Percentiles rank a stretch among this genome's conserved stretches.
phyloP scores from a whole-genome alignment of 805 yeast genomes.

The Tetrapisispora fleetii region DNA sequence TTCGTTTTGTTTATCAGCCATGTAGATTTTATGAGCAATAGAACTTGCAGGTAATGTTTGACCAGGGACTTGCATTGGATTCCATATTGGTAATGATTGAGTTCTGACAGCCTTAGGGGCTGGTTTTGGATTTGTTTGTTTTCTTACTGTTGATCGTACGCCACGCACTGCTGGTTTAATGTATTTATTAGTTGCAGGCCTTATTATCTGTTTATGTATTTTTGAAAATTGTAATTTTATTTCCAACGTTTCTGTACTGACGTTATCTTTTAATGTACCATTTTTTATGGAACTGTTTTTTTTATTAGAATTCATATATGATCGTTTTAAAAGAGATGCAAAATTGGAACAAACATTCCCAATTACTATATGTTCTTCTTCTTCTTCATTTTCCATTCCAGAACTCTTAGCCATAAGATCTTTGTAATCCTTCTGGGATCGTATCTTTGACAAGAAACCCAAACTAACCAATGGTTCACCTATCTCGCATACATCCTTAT shows the following conservation, averaged over 20 bases:
- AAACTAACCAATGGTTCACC: conserved; percentile 30
- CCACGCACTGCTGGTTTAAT: conserved; percentile 1
- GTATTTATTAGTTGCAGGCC: background rate
- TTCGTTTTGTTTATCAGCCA: conserved; percentile 26
- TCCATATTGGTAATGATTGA: conserved; percentile 35
- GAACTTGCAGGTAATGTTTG: conserved; percentile 19
- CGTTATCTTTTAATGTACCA: background rate
- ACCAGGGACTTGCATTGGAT: conserved; percentile 13
- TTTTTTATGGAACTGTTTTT: conserved; percentile 6
- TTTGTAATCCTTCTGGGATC: conserved; percentile 7
- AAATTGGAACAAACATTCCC: conserved; percentile 31
- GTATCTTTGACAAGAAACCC: conserved; percentile 27
- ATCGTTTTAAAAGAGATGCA: conserved; percentile 24
- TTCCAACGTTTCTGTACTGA: conserved; percentile 24
- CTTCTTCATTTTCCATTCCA: conserved; percentile 6
- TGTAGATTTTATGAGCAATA: conserved; percentile 27
- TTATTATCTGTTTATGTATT: conserved; percentile 8
- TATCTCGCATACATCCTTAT: conserved; percentile 26
- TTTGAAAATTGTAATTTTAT: conserved; percentile 26
- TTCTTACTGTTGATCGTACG: conserved; percentile 5
- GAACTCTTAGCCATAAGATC: background rate
- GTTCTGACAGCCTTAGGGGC: conserved; percentile 41
- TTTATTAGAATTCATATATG: conserved; percentile 9
- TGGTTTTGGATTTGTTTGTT: conserved; percentile 35
- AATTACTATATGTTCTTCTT: conserved; percentile 18